phyloP scores from a whole-genome alignment of 1,284 basidiomycete species.

The Boletellus deceptivus region DNA sequence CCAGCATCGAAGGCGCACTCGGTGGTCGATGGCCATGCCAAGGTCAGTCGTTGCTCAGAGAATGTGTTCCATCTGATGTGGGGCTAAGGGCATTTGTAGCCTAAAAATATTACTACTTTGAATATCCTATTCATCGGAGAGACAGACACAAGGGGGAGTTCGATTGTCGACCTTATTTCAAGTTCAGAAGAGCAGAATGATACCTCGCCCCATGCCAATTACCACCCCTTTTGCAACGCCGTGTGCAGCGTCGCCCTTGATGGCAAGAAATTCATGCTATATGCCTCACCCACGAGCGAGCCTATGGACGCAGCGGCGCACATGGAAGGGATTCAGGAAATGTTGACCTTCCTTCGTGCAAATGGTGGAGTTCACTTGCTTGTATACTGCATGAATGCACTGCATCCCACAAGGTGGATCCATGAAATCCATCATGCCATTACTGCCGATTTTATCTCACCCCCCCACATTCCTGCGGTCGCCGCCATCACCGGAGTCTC shows the following conservation, averaged over 20 bases:
- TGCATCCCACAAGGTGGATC: conserved; percentile 16
- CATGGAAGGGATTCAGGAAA: conserved; percentile 8
- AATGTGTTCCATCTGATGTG: background rate
- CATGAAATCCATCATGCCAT: conserved; percentile 13
- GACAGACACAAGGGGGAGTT: conserved; percentile 17
- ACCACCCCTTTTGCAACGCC: background rate
- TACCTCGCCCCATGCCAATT: background rate
- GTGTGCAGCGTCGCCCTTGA: conserved; percentile 12
- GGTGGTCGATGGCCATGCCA: background rate
- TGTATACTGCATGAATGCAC: conserved; percentile 23
- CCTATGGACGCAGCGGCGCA: background rate
- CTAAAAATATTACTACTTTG: conserved; percentile 1
- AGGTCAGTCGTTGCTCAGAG: conserved; percentile 11
- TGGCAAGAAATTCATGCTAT: conserved; percentile 19
- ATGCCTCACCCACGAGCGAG: conserved; percentile 5
- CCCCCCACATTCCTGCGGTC: conserved; percentile 14
- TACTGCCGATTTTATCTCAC: background rate
- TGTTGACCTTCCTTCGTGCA: conserved; percentile 12
- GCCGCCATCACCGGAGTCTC: conserved; percentile 21
- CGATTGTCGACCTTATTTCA: conserved; percentile 20
- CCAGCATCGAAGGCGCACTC: conserved; percentile 15
- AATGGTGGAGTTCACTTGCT: conserved; percentile 21
- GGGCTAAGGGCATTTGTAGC: conserved; percentile 13
- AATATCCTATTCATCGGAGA: conserved; percentile 28
- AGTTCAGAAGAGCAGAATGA: conserved; percentile 4